Evolutionary conservation across 495 filamentous ascomycete genomes (phyloP).

Genomic region (Cercophora samala): DNA sequence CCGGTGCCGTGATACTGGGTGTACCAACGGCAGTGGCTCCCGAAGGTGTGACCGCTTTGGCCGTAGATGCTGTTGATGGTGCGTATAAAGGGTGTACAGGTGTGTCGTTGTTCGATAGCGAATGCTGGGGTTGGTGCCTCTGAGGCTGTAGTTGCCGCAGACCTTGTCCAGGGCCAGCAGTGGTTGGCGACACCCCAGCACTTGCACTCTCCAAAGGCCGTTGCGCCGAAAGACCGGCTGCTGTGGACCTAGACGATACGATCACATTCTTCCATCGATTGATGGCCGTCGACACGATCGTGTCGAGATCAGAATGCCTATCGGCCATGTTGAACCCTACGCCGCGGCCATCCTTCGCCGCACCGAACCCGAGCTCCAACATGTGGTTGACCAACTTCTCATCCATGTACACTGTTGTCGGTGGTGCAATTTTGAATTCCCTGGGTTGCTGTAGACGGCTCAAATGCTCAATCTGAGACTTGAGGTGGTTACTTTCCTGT

Average conservation of each 20-base stretch:
- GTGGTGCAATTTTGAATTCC: constrained; percentile 65
- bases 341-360: constrained; percentile 14
- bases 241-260: constrained; percentile 34
- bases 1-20: neutral
- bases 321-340: constrained; percentile 44
- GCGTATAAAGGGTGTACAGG: neutral
- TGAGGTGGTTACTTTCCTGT: constrained; percentile 71
- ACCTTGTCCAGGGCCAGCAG: neutral
- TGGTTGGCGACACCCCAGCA: neutral
- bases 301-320: constrained; percentile 44
- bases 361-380: constrained; percentile 30
- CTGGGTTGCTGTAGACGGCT: constrained; percentile 65
- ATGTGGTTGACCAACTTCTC: constrained; percentile 39
- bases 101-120: neutral
- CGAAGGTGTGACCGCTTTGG: neutral
- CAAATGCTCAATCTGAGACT: constrained; percentile 64
- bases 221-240: neutral
- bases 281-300: constrained; percentile 45
- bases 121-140: neutral
- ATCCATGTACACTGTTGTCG: constrained; percentile 58
- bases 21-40: constrained; percentile 3
- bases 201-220: neutral
- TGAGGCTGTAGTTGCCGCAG: neutral
- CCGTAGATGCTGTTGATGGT: neutral
- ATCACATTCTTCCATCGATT: constrained; percentile 54